These are phyloP conservation scores for Penicillium sp. DNA, from an alignment of 2,329 filamentous ascomycete genomes.

Conservation along the genomic window DNA sequence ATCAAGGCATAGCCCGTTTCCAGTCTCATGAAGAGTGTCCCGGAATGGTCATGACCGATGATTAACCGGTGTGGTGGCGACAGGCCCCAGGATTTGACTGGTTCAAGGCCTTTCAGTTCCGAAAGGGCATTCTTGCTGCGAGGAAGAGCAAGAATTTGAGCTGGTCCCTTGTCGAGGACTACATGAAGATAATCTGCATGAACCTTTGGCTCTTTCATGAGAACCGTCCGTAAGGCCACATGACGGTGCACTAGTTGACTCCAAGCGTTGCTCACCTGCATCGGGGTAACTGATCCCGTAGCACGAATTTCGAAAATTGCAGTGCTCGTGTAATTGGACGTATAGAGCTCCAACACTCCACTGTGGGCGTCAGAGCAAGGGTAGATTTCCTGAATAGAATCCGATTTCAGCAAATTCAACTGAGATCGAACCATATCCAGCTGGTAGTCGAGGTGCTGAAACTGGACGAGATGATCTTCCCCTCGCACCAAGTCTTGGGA, in stretches of 20 bases:
- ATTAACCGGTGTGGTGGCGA: constrained; percentile 1
- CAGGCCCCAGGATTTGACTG: neutral
- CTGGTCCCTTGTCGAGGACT: neutral
- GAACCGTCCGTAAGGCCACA: neutral
- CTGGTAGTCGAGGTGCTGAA: neutral
- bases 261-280: constrained; percentile 1
- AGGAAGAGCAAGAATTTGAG: neutral
- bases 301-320: neutral
- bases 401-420: neutral
- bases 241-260: neutral
- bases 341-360: constrained; percentile 5
- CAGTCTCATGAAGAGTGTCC: neutral
- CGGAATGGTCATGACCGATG: neutral
- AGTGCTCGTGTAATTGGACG: neutral
- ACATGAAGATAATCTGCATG: neutral
- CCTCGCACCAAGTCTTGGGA: neutral
- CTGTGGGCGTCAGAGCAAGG: constrained; percentile 4
- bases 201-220: neutral
- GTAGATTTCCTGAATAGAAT: neutral
- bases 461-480: neutral
- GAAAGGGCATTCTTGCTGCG: neutral
- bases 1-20: constrained; percentile 3
- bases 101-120: neutral
- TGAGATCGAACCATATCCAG: neutral
- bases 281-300: neutral